A percentile compares a stretch with the other conserved stretches of the same genome.
phyloP scores from a whole-genome alignment of 768 basidiomycete species.

The Inosperma sp. region DNA sequence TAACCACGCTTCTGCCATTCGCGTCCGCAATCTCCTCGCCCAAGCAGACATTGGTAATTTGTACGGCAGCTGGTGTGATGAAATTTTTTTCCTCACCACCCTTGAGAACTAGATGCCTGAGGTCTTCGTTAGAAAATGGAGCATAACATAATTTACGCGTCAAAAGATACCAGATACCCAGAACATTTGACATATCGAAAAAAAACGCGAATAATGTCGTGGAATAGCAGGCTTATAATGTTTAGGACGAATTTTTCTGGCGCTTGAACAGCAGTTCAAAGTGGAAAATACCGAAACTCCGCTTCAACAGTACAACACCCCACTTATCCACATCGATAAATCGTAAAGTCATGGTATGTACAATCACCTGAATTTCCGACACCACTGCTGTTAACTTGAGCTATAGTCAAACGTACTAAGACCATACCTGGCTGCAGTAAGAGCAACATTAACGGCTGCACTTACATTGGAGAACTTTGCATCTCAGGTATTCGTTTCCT shows the following conservation, averaged over 20 bases:
- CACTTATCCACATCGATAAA: neutral
- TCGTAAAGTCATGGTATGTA: constrained; percentile 45
- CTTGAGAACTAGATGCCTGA: constrained; percentile 57
- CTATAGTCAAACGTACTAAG: constrained; percentile 87
- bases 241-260: constrained; percentile 17
- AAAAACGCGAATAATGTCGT: constrained; percentile 11
- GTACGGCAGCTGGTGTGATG: constrained; percentile 52
- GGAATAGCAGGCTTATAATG: constrained; percentile 18
- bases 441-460: constrained; percentile 95
- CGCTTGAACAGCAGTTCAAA: neutral
- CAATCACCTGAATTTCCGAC: neutral
- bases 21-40: constrained; percentile 65
- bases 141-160: constrained; percentile 25
- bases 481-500: constrained; percentile 66
- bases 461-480: constrained; percentile 97
- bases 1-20: constrained; percentile 59
- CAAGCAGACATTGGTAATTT: constrained; percentile 79
- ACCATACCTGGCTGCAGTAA: constrained; percentile 93
- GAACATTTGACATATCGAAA: constrained; percentile 49
- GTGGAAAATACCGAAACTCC: constrained; percentile 43
- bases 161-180: constrained; percentile 60
- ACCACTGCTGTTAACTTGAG: constrained; percentile 5
- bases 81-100: constrained; percentile 57
- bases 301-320: constrained; percentile 23
- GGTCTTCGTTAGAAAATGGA: constrained; percentile 2